A percentile compares a stretch with the other conserved stretches of the same genome.
phyloP scores from a whole-genome alignment of 169 alveolate species.

The Babesia bigemina region DNA sequence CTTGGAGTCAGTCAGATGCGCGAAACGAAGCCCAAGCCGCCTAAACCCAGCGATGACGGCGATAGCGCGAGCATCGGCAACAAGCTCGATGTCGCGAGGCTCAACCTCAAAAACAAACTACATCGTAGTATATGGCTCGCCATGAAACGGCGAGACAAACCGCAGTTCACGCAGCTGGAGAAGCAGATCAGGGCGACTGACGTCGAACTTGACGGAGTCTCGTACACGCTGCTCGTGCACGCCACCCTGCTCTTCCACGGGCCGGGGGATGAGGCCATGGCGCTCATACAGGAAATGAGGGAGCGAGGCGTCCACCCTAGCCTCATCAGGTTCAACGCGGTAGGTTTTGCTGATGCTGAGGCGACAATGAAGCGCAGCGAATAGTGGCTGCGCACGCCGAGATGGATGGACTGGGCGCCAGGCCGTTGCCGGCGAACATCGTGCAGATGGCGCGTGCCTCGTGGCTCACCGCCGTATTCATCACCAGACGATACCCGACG shows the following conservation, averaged over 20 bases:
- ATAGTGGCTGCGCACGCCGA: slow-evolving; percentile 39
- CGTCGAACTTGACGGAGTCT: slow-evolving; percentile 33
- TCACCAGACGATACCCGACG: slow-evolving; percentile 30
- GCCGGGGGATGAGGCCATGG: not conserved
- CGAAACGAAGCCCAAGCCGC: not conserved
- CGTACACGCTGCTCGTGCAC: slow-evolving; percentile 55
- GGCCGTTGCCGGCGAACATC: slow-evolving; percentile 43
- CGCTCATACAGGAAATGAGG: slow-evolving; percentile 58
- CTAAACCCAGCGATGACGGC: not conserved
- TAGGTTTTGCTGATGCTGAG: not conserved
- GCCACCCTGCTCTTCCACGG: slow-evolving; percentile 41
- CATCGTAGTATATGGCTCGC: slow-evolving; percentile 49
- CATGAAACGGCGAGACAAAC: slow-evolving; percentile 50
- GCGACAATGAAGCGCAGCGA: slow-evolving; percentile 22
- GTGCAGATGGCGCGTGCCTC: slow-evolving; percentile 54
- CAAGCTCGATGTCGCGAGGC: not conserved
- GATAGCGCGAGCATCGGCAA: not conserved
- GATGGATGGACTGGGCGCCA: slow-evolving; percentile 26
- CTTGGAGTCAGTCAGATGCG: not conserved
- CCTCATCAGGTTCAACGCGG: slow-evolving; percentile 60
- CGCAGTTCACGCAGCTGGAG: slow-evolving; percentile 16
- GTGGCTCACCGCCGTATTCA: slow-evolving; percentile 60
- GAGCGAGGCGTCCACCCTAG: slow-evolving; percentile 50
- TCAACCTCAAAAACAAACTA: slow-evolving; percentile 26
- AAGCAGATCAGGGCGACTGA: slow-evolving; percentile 27